These are phyloP conservation scores for Phytophthora pini DNA, from an alignment of 352 stramenopile species.

Conservation along the genomic window DNA sequence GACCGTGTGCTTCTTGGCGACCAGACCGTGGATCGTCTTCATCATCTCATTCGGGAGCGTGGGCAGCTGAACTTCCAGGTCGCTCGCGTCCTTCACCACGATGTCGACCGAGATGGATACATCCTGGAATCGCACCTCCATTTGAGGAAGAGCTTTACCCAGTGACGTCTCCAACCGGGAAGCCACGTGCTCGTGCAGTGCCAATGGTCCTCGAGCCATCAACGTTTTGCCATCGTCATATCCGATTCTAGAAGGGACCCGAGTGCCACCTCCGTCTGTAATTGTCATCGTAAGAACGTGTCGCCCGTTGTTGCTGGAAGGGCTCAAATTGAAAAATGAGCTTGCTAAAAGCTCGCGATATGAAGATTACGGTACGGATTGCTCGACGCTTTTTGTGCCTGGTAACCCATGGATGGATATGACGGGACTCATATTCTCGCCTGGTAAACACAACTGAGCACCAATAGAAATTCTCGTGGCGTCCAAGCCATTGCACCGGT, in stretches of 20 bases:
- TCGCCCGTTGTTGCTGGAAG: background rate
- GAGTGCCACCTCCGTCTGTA: background rate
- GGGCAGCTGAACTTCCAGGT: slow-evolving; percentile 20
- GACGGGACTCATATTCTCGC: slow-evolving; percentile 1
- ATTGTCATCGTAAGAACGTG: background rate
- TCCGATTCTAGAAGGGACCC: background rate
- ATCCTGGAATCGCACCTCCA: slow-evolving; percentile 28
- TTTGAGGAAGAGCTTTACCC: slow-evolving; percentile 32
- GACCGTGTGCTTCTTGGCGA: slow-evolving; percentile 15
- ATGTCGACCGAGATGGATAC: slow-evolving; percentile 18
- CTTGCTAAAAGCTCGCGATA: background rate
- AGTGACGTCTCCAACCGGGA: slow-evolving; percentile 21
- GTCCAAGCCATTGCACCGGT: background rate
- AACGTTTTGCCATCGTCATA: slow-evolving; percentile 11
- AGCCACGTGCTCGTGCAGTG: slow-evolving; percentile 9
- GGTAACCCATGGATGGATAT: background rate
- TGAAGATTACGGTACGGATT: slow-evolving; percentile 3
- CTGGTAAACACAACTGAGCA: slow-evolving; percentile 1
- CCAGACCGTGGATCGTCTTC: slow-evolving; percentile 16
- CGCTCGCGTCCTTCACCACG: slow-evolving; percentile 20
- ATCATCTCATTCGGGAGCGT: slow-evolving; percentile 31
- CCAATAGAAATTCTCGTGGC: background rate
- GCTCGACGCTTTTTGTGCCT: background rate
- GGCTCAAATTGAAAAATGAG: background rate
- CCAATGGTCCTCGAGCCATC: slow-evolving; percentile 9